These are phyloP conservation scores for Ilyonectria mors-panacis DNA, from an alignment of 2,329 filamentous ascomycete species.

Conservation along the genomic window DNA sequence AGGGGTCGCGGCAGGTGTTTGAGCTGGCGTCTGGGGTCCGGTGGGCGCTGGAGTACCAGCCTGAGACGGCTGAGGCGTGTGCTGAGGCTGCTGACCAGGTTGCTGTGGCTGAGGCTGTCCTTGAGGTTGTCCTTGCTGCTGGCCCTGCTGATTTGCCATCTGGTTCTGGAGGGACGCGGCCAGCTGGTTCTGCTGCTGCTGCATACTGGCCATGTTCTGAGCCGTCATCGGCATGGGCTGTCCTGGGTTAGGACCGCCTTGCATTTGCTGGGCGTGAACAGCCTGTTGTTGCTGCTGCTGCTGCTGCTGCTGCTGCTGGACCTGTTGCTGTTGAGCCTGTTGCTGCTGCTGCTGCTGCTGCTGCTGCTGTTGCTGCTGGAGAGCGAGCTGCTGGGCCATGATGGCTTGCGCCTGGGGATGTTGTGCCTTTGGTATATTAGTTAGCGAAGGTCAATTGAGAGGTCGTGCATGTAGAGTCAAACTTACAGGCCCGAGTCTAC, in stretches of 20 bases:
- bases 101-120: constrained; percentile 51
- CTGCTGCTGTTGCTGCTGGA: constrained; percentile 55
- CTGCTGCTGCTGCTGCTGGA: constrained; percentile 56
- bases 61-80: constrained; percentile 61
- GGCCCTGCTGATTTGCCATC: constrained; percentile 50
- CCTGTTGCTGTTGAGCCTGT: constrained; percentile 51
- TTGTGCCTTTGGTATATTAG: constrained; percentile 42
- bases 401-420: constrained; percentile 55
- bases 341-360: constrained; percentile 51
- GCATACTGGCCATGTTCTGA: constrained; percentile 62
- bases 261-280: constrained; percentile 57
- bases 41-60: constrained; percentile 58
- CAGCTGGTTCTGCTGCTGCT: constrained; percentile 57
- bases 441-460: constrained; percentile 30
- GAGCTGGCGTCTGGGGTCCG: constrained; percentile 65
- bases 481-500: constrained; percentile 60
- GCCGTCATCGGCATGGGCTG: constrained; percentile 65
- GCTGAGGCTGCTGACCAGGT: constrained; percentile 60
- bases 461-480: constrained; percentile 1
- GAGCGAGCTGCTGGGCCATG: constrained; percentile 59
- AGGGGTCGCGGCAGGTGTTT: constrained; percentile 59
- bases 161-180: constrained; percentile 51
- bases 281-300: constrained; percentile 51
- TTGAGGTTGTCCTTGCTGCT: constrained; percentile 49
- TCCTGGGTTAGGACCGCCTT: constrained; percentile 59